Evolutionary conservation across 352 stramenopile species (phyloP).

Genomic region (Phytophthora syringae): DNA sequence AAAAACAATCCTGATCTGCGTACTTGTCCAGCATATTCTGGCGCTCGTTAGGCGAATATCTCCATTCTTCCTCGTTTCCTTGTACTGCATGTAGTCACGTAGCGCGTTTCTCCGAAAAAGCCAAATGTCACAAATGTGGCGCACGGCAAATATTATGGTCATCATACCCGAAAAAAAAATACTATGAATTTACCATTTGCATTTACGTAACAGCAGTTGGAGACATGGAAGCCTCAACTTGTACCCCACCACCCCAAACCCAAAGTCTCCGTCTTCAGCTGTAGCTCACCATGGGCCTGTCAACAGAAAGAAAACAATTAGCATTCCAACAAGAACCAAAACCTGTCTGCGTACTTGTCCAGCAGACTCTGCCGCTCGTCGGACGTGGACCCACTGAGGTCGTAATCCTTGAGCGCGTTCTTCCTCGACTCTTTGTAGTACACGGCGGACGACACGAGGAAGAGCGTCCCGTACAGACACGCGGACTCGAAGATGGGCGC

Average conservation of each 20-base stretch:
- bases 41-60: no score
- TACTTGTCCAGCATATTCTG: no score
- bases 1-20: no score
- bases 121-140: no score
- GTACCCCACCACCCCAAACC: not conserved
- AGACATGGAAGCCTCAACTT: no score
- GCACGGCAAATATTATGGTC: no score
- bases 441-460: constrained; percentile 69
- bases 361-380: constrained; percentile 77
- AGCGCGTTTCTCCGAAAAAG: no score
- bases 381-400: constrained; percentile 45
- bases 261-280: constrained; percentile 22
- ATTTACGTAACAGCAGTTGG: no score
- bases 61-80: no score
- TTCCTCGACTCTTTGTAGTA: constrained; percentile 81
- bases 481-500: constrained; percentile 78
- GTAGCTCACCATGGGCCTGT: constrained; percentile 42
- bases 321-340: not conserved
- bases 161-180: no score
- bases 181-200: no score
- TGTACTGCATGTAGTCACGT: no score
- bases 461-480: constrained; percentile 72
- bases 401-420: constrained; percentile 40
- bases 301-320: constrained; percentile 6
- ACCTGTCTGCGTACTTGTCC: constrained; percentile 42